Percentiles rank a stretch among this genome's conserved stretches.
Conservation (phyloP, 306 rosid species). For the Fragaria nilgerrensis region DNA sequence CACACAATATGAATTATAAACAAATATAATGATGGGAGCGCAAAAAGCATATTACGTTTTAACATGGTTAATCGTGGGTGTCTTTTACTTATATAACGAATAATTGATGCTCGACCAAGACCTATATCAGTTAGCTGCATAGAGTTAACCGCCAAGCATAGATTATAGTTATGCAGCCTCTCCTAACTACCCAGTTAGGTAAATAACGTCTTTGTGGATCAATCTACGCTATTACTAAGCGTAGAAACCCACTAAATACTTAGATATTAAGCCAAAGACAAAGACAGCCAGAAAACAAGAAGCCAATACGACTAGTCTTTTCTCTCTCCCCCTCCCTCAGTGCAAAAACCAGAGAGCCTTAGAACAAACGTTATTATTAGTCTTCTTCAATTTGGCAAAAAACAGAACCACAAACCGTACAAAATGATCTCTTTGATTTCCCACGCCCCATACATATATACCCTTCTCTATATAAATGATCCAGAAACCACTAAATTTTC, state of each 20-base stretch:
- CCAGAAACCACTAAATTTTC: neutral
- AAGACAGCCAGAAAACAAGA: too few species aligned
- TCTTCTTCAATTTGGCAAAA: too few species aligned
- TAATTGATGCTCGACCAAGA: neutral
- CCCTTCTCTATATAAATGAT: slow-evolving; percentile 1
- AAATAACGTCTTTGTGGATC: slow-evolving; percentile 9
- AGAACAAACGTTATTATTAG: too few species aligned
- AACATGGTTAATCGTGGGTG: neutral
- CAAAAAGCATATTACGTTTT: neutral
- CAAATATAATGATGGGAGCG: neutral
- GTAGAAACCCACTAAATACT: too few species aligned
- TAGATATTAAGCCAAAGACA: too few species aligned
- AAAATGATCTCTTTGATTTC: slow-evolving; percentile 3
- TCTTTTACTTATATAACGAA: neutral
- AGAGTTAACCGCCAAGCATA: neutral
- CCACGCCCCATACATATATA: neutral
- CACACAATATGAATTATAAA: too few species aligned
- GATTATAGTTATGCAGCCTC: neutral
- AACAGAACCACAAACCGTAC: too few species aligned
- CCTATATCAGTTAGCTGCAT: neutral
- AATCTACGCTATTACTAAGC: neutral
- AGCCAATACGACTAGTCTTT: too few species aligned
- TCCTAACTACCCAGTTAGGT: slow-evolving; percentile 16
- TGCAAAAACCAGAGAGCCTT: too few species aligned
- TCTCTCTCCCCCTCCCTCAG: too few species aligned